These are phyloP conservation scores for Gossypium bickii DNA, from an alignment of 345 rosid species.

Conservation along the genomic window DNA sequence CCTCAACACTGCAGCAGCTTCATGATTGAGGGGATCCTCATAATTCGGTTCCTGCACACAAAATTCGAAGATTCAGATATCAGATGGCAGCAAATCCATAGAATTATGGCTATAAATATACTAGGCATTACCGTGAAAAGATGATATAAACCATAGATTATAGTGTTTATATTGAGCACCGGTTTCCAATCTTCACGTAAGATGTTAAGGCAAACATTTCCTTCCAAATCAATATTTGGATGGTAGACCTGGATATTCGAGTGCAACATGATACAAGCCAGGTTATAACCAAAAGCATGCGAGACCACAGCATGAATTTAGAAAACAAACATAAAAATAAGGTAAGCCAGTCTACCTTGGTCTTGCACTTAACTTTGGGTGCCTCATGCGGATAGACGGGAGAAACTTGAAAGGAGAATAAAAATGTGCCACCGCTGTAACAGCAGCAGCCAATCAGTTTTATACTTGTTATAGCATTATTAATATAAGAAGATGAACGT, in stretches of 20 bases:
- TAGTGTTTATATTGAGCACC: conserved; percentile 87
- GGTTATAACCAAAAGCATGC: conserved; percentile 11
- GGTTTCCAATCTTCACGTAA: conserved; percentile 99
- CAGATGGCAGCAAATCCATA: conserved; percentile 1
- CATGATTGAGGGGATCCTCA: conserved; percentile 95
- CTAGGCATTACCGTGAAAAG: conserved; percentile 67
- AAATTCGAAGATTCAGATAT: not conserved
- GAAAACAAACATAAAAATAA: not conserved
- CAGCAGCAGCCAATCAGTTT: conserved; percentile 1
- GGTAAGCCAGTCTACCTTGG: conserved; percentile 49
- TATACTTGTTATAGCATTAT: not conserved
- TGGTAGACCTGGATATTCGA: conserved; percentile 67
- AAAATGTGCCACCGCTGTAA: conserved; percentile 71
- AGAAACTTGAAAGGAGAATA: conserved; percentile 85
- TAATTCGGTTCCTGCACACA: conserved; percentile 71
- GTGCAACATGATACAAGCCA: not conserved
- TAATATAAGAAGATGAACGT: not conserved
- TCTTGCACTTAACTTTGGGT: conserved; percentile 97
- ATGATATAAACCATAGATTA: conserved; percentile 85
- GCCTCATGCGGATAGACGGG: conserved; percentile 91
- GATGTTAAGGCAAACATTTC: conserved; percentile 91
- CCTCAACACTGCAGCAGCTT: conserved; percentile 83
- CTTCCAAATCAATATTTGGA: conserved; percentile 98
- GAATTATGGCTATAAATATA: not conserved
- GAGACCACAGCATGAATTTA: not conserved